phyloP scores from a whole-genome alignment of 2,329 filamentous ascomycete species.

The Alternaria sp. region DNA sequence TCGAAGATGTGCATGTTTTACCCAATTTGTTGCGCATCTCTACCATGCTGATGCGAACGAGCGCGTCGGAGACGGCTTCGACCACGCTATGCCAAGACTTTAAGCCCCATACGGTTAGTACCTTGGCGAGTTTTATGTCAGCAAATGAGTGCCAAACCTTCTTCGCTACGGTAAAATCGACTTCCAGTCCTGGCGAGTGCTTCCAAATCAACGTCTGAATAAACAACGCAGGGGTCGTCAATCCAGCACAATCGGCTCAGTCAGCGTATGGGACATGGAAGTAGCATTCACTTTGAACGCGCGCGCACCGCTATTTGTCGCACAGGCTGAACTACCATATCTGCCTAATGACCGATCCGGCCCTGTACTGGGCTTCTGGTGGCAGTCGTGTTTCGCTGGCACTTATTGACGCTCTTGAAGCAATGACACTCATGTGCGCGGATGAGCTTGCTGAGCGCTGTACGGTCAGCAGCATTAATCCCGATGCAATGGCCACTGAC shows the following conservation, averaged over 20 bases:
- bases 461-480: constrained; percentile 70
- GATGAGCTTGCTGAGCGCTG: constrained; percentile 65
- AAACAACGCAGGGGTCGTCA: constrained; percentile 3
- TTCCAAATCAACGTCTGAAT: constrained; percentile 1
- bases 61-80: not conserved
- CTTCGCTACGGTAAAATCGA: not conserved
- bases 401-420: constrained; percentile 69
- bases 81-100: not conserved
- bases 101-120: not conserved
- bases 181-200: not conserved
- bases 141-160: not conserved
- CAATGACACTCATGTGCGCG: constrained; percentile 71
- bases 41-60: not conserved
- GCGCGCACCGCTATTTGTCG: constrained; percentile 65
- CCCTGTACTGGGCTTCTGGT: constrained; percentile 65
- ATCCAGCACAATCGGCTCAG: constrained; percentile 1
- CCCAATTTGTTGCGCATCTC: not conserved
- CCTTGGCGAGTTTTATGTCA: not conserved
- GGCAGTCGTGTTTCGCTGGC: constrained; percentile 67
- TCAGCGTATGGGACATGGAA: constrained; percentile 37
- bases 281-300: constrained; percentile 69
- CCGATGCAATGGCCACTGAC: constrained; percentile 62
- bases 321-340: constrained; percentile 73
- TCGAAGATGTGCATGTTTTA: not conserved
- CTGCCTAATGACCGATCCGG: constrained; percentile 71